Base-by-base conservation (phyloP, 1,284 basidiomycete genomes). In the Trichosporon faecale region DNA sequence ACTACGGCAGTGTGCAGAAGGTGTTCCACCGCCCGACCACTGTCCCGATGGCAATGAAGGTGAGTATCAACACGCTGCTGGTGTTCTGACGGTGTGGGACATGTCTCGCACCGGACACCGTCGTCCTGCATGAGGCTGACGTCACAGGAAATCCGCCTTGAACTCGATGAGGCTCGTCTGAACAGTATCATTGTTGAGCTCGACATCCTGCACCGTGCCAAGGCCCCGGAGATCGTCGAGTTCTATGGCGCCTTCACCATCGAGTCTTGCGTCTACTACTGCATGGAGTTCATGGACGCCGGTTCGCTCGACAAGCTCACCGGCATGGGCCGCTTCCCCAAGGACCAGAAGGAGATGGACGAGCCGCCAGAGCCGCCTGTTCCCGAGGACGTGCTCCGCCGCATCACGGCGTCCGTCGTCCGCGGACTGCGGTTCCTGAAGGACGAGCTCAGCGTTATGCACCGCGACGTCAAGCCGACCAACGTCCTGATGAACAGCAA, bases 221-320 rank as follows among this genome's bases (percentile, higher is more conserved):
- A 91, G 29, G 90, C 92, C 14, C 91, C 91, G 6, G 90, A 94
- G 80, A 98, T 99, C 75, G 93, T 99, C 79, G 96, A 98, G 76
- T 99, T 99, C 78, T 98, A 97, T 83, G 96, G 96, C 60, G 96
- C 96, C 2, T 99, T 99, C 86, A 98, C 98, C 82, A 95, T 98
- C 83, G 96, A 99, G 82, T 93, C 91, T 27, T 99, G 93, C 83
- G 96, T 99, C 44, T 98, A 98, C 84, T 98, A 98, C 84, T 98
- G 96, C 85, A 98, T 99, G 95, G 96, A 99, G 85, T 94, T 91
- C 84, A 98, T 99, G 96, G 95, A 99, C 79, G 94, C 93, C 2
- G 94, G 95, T 18, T 92, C 90, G 69, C 86, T 99, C 64, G 96
- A 98, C 82, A 94, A 93, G 73, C 87, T 98, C 0, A 89, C 89